Evolutionary conservation across 1,284 basidiomycete genomes (phyloP).

Genomic region (Bjerkandera adusta): DNA sequence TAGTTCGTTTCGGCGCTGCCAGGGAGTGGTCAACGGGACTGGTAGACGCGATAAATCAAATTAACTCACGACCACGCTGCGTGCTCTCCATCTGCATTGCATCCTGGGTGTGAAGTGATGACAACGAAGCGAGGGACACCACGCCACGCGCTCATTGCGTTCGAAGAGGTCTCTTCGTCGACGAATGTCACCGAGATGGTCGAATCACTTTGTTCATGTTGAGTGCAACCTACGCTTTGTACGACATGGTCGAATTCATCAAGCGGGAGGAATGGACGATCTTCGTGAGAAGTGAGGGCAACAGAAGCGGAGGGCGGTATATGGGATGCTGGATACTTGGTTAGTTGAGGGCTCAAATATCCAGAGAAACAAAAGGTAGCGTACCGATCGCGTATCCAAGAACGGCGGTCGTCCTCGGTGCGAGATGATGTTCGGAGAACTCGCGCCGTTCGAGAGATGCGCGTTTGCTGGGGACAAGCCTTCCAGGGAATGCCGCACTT

Average conservation of each 20-base stretch:
- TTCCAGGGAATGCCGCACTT: too few relatives aligned
- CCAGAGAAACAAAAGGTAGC: too few relatives aligned
- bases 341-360: too few relatives aligned
- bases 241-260: constrained; percentile 6
- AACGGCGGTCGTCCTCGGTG: not conserved
- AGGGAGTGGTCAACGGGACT: not conserved
- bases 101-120: constrained; percentile 4
- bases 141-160: not conserved
- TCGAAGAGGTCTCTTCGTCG: not conserved
- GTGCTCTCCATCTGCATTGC: not conserved
- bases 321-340: constrained; percentile 1
- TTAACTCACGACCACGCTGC: not conserved
- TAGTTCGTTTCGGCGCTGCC: not conserved
- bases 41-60: not conserved
- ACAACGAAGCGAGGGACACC: not conserved
- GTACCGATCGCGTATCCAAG: not conserved
- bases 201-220: not conserved
- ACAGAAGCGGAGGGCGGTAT: constrained; percentile 3
- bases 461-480: constrained; percentile 3
- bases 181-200: not conserved
- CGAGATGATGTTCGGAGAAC: not conserved
- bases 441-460: not conserved
- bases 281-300: constrained; percentile 1
- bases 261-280: constrained; percentile 2
- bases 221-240: not conserved